A percentile compares a stretch with the other conserved stretches of the same genome.
Evolutionary conservation across 2,329 filamentous ascomycete genomes (phyloP).

Genomic region (Cadophora sp.): DNA sequence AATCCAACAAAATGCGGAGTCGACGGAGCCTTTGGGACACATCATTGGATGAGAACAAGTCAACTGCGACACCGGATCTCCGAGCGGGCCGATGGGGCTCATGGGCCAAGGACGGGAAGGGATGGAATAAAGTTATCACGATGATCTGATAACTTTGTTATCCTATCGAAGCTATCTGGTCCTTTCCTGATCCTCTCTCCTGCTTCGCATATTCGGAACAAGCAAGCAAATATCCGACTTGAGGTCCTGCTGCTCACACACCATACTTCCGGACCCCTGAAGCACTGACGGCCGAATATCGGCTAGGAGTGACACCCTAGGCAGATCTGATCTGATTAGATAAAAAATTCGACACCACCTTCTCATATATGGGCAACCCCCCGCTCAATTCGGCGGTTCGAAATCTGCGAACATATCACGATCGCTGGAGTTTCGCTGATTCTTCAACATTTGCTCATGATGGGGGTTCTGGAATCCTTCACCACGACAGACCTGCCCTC

Average conservation of each 20-base stretch:
- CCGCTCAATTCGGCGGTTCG: background rate
- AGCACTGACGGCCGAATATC: background rate
- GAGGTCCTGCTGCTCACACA: background rate
- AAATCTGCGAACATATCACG: too few species aligned
- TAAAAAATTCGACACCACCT: background rate
- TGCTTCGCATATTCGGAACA: background rate
- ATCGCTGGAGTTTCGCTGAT: background rate
- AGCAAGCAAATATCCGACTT: background rate
- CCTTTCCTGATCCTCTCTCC: background rate
- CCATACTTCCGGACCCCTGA: background rate
- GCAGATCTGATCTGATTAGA: slow-evolving; percentile 8
- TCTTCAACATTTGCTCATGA: background rate
- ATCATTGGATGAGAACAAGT: slow-evolving; percentile 1
- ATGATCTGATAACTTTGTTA: slow-evolving; percentile 9
- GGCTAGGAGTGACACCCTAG: background rate
- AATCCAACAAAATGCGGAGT: background rate
- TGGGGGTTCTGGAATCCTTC: slow-evolving; percentile 8
- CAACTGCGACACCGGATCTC: slow-evolving; percentile 11
- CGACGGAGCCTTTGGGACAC: background rate
- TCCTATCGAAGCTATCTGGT: slow-evolving; percentile 9
- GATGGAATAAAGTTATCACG: slow-evolving; percentile 8
- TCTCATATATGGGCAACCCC: background rate
- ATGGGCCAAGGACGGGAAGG: background rate
- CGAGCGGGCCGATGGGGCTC: slow-evolving; percentile 3
- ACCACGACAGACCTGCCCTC: background rate